phyloP scores from a whole-genome alignment of 306 rosid genomes.

The Macrotyloma uniflorum region DNA sequence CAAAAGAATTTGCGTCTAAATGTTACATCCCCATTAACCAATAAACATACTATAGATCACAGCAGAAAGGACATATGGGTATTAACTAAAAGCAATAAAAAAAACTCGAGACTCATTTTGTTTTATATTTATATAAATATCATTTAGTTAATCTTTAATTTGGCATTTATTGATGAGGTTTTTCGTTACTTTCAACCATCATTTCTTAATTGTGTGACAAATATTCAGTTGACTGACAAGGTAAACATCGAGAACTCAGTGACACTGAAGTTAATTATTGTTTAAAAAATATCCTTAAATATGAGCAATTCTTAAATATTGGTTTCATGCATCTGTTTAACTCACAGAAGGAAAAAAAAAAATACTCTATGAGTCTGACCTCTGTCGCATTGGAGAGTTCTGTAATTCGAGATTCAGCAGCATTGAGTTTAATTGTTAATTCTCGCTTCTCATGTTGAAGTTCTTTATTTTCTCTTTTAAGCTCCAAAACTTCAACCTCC shows the following conservation, averaged over 20 bases:
- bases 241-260: not conserved
- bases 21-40: not conserved
- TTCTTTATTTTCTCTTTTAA: slow-evolving; percentile 75
- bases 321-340: slow-evolving; percentile 15
- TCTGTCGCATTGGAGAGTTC: slow-evolving; percentile 67
- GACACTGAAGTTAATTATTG: too few species aligned
- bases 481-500: slow-evolving; percentile 70
- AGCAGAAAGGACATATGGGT: slow-evolving; percentile 4
- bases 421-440: slow-evolving; percentile 63
- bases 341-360: not conserved
- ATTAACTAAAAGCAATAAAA: not conserved
- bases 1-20: not conserved
- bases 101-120: not conserved
- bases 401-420: slow-evolving; percentile 57
- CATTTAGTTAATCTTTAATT: not conserved
- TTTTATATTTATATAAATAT: not conserved
- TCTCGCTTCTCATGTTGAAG: slow-evolving; percentile 84
- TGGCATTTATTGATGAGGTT: not conserved
- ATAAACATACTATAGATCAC: not conserved
- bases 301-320: slow-evolving; percentile 3
- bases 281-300: not conserved
- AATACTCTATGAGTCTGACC: slow-evolving; percentile 49
- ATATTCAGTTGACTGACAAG: not conserved
- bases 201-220: not conserved
- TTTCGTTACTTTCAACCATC: not conserved